phyloP scores from a whole-genome alignment of 768 basidiomycete genomes.

The Suillus variegatus region DNA sequence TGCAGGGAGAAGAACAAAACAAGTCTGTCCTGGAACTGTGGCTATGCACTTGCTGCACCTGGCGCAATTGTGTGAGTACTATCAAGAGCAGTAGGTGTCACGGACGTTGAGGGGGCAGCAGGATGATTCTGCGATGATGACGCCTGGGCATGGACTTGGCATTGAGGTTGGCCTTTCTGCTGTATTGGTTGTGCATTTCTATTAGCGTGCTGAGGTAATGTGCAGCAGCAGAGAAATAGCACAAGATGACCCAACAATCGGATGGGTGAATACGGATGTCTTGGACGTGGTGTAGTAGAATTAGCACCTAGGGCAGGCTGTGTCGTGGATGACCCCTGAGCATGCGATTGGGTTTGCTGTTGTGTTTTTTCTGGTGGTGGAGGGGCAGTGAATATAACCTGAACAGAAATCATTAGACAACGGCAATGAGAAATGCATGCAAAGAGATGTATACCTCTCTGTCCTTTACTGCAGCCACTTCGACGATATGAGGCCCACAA shows the following conservation, averaged over 20 bases:
- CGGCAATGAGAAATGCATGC: background rate
- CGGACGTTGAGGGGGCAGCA: background rate
- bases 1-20: too few relatives aligned
- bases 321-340: background rate
- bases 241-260: background rate
- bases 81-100: background rate
- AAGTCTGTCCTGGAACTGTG: too few relatives aligned
- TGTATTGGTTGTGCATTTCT: background rate
- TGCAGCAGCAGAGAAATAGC: background rate
- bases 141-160: background rate
- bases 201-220: background rate
- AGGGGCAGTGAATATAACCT: background rate
- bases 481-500: background rate
- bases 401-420: background rate
- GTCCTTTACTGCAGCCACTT: background rate
- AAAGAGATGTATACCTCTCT: background rate
- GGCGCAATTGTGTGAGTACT: too few relatives aligned
- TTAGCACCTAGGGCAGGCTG: background rate
- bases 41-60: background rate
- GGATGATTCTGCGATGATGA: background rate
- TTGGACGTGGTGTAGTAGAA: background rate
- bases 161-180: background rate
- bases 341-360: background rate
- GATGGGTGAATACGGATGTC: background rate
- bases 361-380: background rate